Conservation (phyloP, 345 rosid species). For the Syzygium aromaticum region DNA sequence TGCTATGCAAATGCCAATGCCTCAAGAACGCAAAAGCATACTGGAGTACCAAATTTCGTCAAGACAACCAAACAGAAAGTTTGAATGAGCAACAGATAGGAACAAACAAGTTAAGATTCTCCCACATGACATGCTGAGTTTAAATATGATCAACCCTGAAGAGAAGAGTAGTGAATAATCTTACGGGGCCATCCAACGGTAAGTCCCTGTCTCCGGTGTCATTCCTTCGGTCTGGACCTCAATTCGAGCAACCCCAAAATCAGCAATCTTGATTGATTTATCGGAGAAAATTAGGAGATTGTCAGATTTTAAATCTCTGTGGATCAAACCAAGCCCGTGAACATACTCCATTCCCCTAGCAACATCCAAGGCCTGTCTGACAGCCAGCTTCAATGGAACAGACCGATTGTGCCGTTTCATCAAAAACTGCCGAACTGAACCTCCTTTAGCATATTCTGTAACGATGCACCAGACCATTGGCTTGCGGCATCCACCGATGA, state of each 20-base stretch:
- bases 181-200: slow-evolving; percentile 56
- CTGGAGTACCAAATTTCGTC: not conserved
- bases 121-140: not conserved
- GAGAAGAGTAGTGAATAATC: slow-evolving; percentile 1
- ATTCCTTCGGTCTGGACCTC: slow-evolving; percentile 43
- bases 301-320: slow-evolving; percentile 38
- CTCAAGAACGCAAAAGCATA: not conserved
- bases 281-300: slow-evolving; percentile 27
- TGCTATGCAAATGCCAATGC: not conserved
- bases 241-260: slow-evolving; percentile 40
- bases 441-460: slow-evolving; percentile 39
- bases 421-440: slow-evolving; percentile 31
- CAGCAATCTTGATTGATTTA: slow-evolving; percentile 41
- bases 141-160: not conserved
- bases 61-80: not conserved
- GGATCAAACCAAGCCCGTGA: slow-evolving; percentile 31
- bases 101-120: not conserved
- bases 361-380: slow-evolving; percentile 37
- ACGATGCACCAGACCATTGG: slow-evolving; percentile 44
- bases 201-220: slow-evolving; percentile 45
- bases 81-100: not conserved
- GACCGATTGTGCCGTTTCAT: slow-evolving; percentile 21
- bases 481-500: slow-evolving; percentile 33
- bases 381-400: slow-evolving; percentile 30
- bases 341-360: slow-evolving; percentile 41